phyloP scores from a whole-genome alignment of 164 flowering plant species.

The Chloranthus sessilifolius region DNA sequence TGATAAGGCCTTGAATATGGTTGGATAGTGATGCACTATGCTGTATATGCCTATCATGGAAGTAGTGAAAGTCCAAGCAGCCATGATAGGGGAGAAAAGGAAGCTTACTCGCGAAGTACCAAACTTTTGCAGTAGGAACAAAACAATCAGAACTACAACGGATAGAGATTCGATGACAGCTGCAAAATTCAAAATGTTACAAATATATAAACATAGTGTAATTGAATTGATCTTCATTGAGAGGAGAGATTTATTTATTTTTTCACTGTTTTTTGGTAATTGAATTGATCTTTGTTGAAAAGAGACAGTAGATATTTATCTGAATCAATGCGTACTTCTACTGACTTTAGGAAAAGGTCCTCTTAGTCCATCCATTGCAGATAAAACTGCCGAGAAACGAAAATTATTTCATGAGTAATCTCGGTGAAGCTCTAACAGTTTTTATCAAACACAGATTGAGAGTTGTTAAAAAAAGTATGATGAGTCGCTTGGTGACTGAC shows the following conservation, averaged over 20 bases:
- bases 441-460: not conserved
- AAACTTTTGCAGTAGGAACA: constrained; percentile 72
- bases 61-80: constrained; percentile 66
- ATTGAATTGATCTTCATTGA: not conserved
- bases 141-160: constrained; percentile 46
- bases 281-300: not conserved
- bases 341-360: constrained; percentile 65
- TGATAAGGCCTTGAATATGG: constrained; percentile 73
- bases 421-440: not conserved
- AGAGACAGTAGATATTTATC: not conserved
- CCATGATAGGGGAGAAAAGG: constrained; percentile 86
- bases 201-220: not conserved
- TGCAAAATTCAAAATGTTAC: constrained; percentile 23
- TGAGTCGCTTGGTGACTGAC: constrained; percentile 25
- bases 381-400: constrained; percentile 45
- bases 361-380: constrained; percentile 76
- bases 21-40: constrained; percentile 58
- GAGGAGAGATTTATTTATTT: too few relatives aligned
- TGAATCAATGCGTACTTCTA: constrained; percentile 43
- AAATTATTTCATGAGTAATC: not conserved
- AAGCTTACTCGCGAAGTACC: constrained; percentile 82
- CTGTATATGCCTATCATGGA: constrained; percentile 72
- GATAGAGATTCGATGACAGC: constrained; percentile 63
- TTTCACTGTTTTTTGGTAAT: too few relatives aligned
- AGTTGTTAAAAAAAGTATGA: too few relatives aligned